Conservation (phyloP, 2,329 filamentous ascomycete species). For the Penicillium rolfsii region DNA sequence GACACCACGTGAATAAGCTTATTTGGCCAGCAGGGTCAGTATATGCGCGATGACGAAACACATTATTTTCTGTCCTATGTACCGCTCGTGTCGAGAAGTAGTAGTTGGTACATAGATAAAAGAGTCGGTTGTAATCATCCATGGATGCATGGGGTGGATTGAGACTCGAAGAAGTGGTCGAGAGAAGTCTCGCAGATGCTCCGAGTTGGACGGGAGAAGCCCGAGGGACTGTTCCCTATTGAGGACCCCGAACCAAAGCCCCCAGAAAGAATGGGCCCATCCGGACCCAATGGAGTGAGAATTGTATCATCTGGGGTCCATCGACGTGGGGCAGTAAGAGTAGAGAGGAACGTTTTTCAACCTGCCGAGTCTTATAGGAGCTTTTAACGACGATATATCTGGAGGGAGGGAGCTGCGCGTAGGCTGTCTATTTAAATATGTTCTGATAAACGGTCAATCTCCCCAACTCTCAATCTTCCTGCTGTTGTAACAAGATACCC, state of each 20-base stretch:
- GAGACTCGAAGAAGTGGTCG: not conserved
- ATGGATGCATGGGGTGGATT: not conserved
- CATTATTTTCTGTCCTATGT: not conserved
- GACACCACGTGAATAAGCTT: slow-evolving; percentile 7
- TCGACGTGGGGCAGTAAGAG: not conserved
- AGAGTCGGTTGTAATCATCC: not conserved
- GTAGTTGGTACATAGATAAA: not conserved
- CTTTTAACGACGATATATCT: not conserved
- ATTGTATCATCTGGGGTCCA: too few species aligned
- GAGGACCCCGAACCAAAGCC: not conserved
- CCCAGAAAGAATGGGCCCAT: not conserved
- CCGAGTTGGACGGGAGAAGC: not conserved
- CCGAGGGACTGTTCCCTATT: not conserved
- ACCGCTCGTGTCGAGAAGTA: slow-evolving; percentile 1
- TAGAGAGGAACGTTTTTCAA: not conserved
- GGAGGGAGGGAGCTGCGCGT: not conserved
- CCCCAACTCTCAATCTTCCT: not conserved
- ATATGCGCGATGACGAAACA: not conserved
- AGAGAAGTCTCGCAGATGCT: not conserved
- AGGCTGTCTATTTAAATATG: not conserved
- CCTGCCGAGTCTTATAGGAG: not conserved
- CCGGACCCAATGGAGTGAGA: not conserved
- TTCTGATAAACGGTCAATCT: too few species aligned
- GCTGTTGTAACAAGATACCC: not conserved
- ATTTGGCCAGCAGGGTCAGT: not conserved